phyloP scores from a whole-genome alignment of 2,329 filamentous ascomycete genomes.

The Teratosphaeria zuluensis region DNA sequence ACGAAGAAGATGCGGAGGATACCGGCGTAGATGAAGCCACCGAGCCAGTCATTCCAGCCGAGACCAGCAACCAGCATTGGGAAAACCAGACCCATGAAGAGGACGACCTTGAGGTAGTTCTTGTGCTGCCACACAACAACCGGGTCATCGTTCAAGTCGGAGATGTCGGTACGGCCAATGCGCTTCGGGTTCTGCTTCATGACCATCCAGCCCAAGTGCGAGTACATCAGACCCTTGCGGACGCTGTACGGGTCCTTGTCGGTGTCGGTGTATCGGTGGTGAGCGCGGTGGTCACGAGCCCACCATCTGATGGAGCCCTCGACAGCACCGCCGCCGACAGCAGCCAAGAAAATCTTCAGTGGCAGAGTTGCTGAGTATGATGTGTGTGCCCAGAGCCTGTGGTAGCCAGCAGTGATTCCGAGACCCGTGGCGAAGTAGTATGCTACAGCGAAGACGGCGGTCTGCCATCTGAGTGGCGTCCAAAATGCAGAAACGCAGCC shows the following conservation, averaged over 20 bases:
- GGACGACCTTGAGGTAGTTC: slow-evolving; percentile 71
- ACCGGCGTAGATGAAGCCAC: slow-evolving; percentile 75
- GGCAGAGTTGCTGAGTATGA: slow-evolving; percentile 70
- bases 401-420: slow-evolving; percentile 49
- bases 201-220: slow-evolving; percentile 81
- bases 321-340: slow-evolving; percentile 71
- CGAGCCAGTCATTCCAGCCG: slow-evolving; percentile 70
- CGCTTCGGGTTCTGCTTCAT: slow-evolving; percentile 89
- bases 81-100: slow-evolving; percentile 67
- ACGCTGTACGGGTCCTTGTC: slow-evolving; percentile 88
- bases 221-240: slow-evolving; percentile 78
- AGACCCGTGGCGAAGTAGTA: slow-evolving; percentile 71
- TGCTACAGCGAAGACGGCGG: slow-evolving; percentile 59
- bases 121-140: slow-evolving; percentile 83
- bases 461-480: slow-evolving; percentile 64
- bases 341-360: slow-evolving; percentile 72
- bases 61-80: slow-evolving; percentile 67
- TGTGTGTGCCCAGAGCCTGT: slow-evolving; percentile 78
- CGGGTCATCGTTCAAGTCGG: slow-evolving; percentile 75
- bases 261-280: slow-evolving; percentile 87
- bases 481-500: slow-evolving; percentile 68
- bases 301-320: slow-evolving; percentile 85
- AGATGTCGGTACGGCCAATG: slow-evolving; percentile 79
- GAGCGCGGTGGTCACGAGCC: slow-evolving; percentile 76
- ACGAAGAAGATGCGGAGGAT: slow-evolving; percentile 83